phyloP scores from a whole-genome alignment of 1,139 yeast genomes.

The Kurtzmaniella quercitrusa region DNA sequence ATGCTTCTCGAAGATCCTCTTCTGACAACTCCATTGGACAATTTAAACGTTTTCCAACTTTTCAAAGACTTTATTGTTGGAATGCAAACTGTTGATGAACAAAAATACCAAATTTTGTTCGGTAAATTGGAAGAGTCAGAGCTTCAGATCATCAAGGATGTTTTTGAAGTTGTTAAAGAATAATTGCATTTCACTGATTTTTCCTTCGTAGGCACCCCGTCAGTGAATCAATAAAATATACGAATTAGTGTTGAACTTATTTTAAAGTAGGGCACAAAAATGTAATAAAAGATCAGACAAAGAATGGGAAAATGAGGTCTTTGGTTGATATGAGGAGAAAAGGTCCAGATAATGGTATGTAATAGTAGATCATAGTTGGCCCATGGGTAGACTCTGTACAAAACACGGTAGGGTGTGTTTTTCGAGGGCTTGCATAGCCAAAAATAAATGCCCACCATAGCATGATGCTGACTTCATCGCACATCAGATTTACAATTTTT shows the following conservation, averaged over 20 bases:
- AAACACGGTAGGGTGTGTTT: too few relatives aligned
- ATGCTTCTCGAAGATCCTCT: conserved; percentile 77
- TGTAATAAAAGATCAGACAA: background rate
- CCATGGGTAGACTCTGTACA: too few relatives aligned
- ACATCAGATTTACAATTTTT: too few relatives aligned
- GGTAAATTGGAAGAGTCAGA: conserved; percentile 11
- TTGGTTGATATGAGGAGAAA: too few relatives aligned
- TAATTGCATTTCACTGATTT: conserved; percentile 1
- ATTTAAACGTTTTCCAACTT: conserved; percentile 52
- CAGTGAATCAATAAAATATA: background rate
- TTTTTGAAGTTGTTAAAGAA: conserved; percentile 8
- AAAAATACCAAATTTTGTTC: conserved; percentile 11
- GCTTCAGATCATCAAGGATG: conserved; percentile 6
- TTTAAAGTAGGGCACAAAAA: background rate
- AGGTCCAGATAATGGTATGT: too few relatives aligned
- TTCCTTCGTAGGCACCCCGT: background rate
- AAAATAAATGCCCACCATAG: too few relatives aligned
- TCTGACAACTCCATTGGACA: conserved; percentile 72
- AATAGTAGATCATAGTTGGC: too few relatives aligned
- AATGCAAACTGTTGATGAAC: conserved; percentile 9
- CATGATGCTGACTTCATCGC: too few relatives aligned
- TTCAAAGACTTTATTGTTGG: conserved; percentile 10
- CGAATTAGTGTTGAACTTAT: background rate
- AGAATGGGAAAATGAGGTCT: too few relatives aligned
- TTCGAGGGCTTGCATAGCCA: too few relatives aligned